Conservation (phyloP, 257 asterid genomes). For the Catharanthus roseus region DNA sequence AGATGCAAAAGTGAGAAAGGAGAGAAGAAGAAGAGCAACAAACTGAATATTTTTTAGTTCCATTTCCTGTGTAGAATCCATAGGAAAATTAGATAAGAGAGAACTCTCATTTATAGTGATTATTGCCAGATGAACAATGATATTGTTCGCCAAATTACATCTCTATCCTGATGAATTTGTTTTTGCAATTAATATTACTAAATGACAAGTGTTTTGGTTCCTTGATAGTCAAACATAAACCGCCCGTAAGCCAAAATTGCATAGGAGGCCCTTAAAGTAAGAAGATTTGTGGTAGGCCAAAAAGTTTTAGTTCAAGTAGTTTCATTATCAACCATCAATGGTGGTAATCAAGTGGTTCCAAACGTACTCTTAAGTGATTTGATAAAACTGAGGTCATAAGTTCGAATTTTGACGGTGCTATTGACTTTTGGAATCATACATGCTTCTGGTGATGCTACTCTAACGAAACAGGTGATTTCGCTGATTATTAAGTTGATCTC, state of each 20-base stretch:
- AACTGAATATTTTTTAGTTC: background rate
- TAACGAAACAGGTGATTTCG: too few relatives aligned
- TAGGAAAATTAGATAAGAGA: background rate
- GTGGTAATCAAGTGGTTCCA: too few relatives aligned
- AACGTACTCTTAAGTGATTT: too few relatives aligned
- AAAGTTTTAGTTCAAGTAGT: background rate
- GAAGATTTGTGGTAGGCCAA: background rate
- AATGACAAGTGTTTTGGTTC: background rate
- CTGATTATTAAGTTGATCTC: too few relatives aligned
- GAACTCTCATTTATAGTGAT: background rate
- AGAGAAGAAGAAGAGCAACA: slow-evolving; percentile 1
- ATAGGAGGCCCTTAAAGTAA: background rate
- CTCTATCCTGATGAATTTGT: background rate
- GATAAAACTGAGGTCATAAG: too few relatives aligned
- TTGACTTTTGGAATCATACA: too few relatives aligned
- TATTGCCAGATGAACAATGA: background rate
- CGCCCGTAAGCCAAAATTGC: background rate
- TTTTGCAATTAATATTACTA: background rate
- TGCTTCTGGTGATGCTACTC: too few relatives aligned
- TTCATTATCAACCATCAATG: too few relatives aligned
- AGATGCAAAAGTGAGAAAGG: background rate
- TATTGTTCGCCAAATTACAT: background rate
- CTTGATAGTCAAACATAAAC: background rate
- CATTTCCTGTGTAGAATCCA: background rate
- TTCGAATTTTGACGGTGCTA: too few relatives aligned